Conservation (phyloP, 139 green algal genomes). For the Coelastrella sp. region DNA sequence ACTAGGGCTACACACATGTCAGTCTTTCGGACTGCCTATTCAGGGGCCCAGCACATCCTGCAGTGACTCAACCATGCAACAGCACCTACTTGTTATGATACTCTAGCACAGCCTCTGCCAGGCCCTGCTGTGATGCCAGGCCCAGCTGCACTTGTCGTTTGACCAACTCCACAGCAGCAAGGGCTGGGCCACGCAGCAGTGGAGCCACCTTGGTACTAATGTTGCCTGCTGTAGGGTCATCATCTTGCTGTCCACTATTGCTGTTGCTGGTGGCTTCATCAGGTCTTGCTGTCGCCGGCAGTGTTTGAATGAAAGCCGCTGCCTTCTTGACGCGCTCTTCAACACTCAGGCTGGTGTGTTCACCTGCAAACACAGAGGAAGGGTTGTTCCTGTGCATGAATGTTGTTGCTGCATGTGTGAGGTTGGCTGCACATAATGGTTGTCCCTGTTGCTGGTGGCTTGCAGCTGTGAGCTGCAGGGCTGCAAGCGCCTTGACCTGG, state of each 20-base stretch:
- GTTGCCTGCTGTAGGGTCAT: neutral
- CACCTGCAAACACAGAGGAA: neutral
- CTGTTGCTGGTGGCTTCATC: neutral
- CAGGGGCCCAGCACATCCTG: neutral
- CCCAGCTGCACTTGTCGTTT: constrained; percentile 44
- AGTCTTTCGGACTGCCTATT: no score
- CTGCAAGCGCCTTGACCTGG: no score
- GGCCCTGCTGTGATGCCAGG: constrained; percentile 37
- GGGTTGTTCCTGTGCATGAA: neutral
- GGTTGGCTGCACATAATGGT: no score
- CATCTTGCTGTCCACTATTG: neutral
- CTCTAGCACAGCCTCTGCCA: constrained; percentile 46
- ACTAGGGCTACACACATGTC: no score
- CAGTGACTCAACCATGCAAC: neutral
- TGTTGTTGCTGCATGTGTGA: no score
- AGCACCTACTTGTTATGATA: constrained; percentile 51
- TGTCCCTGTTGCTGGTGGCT: no score
- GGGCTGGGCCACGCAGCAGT: constrained; percentile 36
- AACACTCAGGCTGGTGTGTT: neutral
- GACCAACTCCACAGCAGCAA: constrained; percentile 50
- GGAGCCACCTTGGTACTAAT: neutral
- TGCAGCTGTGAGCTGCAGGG: no score
- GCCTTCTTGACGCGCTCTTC: constrained; percentile 13
- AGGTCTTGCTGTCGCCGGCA: constrained; percentile 11
- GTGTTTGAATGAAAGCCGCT: neutral